These are phyloP conservation scores for Bisporella sp. DNA, from an alignment of 2,329 filamentous ascomycete species.

Conservation along the genomic window DNA sequence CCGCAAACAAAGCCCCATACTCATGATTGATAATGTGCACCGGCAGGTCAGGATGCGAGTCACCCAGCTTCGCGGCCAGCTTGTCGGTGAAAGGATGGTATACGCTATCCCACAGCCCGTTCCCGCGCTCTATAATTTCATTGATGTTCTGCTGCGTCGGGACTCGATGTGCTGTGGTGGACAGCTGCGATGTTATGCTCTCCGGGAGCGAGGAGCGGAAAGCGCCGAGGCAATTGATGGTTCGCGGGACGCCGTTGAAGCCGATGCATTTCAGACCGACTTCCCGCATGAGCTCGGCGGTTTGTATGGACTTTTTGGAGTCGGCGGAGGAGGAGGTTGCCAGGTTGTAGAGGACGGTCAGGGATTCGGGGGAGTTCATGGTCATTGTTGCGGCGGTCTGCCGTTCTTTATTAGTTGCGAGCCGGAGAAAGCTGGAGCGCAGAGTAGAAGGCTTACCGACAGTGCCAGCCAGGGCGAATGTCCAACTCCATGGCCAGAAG, in stretches of 20 bases:
- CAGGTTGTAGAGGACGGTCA: constrained; percentile 44
- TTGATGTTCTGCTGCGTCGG: constrained; percentile 42
- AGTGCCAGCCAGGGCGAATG: constrained; percentile 59
- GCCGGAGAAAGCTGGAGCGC: background rate
- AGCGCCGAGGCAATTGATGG: constrained; percentile 73
- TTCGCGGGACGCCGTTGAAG: constrained; percentile 73
- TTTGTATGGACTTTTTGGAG: constrained; percentile 16
- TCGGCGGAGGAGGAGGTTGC: constrained; percentile 18
- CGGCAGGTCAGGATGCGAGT: constrained; percentile 74
- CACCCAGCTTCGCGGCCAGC: constrained; percentile 61
- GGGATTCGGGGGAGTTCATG: constrained; percentile 75
- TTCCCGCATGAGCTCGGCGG: constrained; percentile 67
- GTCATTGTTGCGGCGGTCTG: constrained; percentile 79
- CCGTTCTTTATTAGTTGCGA: background rate
- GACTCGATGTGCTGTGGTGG: constrained; percentile 44
- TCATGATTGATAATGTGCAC: constrained; percentile 71
- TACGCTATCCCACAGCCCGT: constrained; percentile 65
- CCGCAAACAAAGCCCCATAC: constrained; percentile 67
- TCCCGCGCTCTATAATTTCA: constrained; percentile 49
- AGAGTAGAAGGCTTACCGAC: constrained; percentile 38
- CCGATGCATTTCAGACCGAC: constrained; percentile 71
- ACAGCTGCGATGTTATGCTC: constrained; percentile 45
- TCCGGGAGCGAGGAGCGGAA: constrained; percentile 58
- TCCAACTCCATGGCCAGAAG: constrained; percentile 54
- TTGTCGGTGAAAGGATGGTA: constrained; percentile 71